Evolutionary conservation across 2,329 filamentous ascomycete genomes (phyloP).

Genomic region (Microdochium trichocladiopsis): DNA sequence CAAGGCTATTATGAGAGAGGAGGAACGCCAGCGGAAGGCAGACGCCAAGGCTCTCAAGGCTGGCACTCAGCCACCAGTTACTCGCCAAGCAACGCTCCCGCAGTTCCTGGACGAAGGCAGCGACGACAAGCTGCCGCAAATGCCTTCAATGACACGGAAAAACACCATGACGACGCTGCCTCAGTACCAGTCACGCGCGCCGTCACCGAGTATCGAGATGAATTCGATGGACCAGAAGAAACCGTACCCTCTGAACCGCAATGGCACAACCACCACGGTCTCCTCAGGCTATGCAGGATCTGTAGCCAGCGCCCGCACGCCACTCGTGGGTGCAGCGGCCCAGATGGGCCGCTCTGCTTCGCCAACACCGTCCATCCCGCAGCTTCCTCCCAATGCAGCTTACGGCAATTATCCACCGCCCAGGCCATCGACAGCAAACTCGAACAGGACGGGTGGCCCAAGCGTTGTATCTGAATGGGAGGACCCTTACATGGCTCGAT

Average conservation of each 20-base stretch:
- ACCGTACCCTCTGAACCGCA: slow-evolving; percentile 15
- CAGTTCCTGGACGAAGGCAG: slow-evolving; percentile 41
- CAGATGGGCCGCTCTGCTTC: slow-evolving; percentile 45
- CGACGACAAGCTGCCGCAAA: slow-evolving; percentile 45
- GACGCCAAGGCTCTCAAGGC: slow-evolving; percentile 43
- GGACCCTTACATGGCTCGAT: slow-evolving; percentile 11
- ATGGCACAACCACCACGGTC: not conserved
- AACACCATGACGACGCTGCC: slow-evolving; percentile 58
- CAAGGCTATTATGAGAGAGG: slow-evolving; percentile 77
- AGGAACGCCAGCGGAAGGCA: slow-evolving; percentile 47
- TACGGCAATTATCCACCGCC: slow-evolving; percentile 38
- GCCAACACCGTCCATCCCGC: slow-evolving; percentile 37
- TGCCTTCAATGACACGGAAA: slow-evolving; percentile 52
- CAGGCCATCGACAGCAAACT: not conserved
- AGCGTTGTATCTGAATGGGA: not conserved
- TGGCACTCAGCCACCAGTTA: slow-evolving; percentile 41
- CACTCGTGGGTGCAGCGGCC: slow-evolving; percentile 52
- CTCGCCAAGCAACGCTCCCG: slow-evolving; percentile 63
- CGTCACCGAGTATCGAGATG: slow-evolving; percentile 49
- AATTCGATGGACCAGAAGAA: slow-evolving; percentile 44
- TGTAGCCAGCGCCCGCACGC: slow-evolving; percentile 52
- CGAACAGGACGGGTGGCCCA: not conserved
- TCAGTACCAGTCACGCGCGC: slow-evolving; percentile 46
- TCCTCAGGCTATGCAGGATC: not conserved
- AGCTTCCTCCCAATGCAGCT: slow-evolving; percentile 42